Percentiles rank a stretch among this genome's conserved stretches.
Evolutionary conservation across 345 rosid species (phyloP).

Genomic region (Sonneratia alba): DNA sequence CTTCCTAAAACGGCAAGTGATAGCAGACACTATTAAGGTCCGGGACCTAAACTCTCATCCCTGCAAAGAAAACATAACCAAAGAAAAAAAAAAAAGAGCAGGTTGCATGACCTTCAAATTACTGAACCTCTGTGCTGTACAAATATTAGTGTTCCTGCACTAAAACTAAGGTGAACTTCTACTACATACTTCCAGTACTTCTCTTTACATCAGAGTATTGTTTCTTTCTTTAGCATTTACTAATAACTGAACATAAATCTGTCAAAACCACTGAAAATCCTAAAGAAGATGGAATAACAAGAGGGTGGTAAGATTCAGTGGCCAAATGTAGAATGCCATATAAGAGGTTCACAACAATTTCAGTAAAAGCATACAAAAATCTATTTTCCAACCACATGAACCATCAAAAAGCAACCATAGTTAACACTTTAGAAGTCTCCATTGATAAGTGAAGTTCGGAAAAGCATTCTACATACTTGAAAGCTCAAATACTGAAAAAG

Average conservation of each 20-base stretch:
- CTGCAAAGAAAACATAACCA: slow-evolving; percentile 2
- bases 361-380: neutral
- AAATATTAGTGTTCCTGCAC: neutral
- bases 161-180: neutral
- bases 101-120: neutral
- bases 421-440: neutral
- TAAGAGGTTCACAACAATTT: neutral
- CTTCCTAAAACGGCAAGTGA: neutral
- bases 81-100: neutral
- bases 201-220: neutral
- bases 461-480: slow-evolving; percentile 3
- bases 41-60: neutral
- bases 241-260: too few species aligned
- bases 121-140: neutral
- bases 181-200: neutral
- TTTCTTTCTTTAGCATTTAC: neutral
- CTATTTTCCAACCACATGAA: neutral
- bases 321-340: neutral
- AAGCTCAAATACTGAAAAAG: slow-evolving; percentile 4
- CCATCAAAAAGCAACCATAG: neutral
- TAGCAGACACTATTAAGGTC: neutral
- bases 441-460: neutral
- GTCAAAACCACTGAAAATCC: neutral
- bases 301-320: neutral
- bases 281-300: neutral